A percentile compares a stretch with the other conserved stretches of the same genome.
These are phyloP conservation scores for Vitis labrusca DNA, from an alignment of 164 flowering plant species.

Conservation along the genomic window DNA sequence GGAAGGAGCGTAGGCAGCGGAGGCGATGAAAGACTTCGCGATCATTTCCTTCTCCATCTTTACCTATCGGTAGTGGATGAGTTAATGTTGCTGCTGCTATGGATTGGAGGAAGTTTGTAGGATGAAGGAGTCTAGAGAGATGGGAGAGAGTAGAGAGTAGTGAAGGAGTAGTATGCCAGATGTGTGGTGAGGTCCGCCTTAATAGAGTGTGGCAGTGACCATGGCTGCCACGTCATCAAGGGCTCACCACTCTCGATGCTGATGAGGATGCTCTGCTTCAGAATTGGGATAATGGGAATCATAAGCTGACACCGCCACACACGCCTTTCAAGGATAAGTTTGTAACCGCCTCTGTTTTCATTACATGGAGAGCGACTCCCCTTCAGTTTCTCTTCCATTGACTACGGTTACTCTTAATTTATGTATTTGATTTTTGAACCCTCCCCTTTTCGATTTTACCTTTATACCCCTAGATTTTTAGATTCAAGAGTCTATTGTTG, in stretches of 20 bases:
- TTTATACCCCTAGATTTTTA: too few relatives aligned
- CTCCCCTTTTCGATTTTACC: too few relatives aligned
- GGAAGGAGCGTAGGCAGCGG: neutral
- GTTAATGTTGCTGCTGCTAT: neutral
- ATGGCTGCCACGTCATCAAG: constrained; percentile 13
- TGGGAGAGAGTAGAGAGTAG: neutral
- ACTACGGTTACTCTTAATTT: too few relatives aligned
- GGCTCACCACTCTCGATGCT: neutral
- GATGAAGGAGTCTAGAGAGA: neutral
- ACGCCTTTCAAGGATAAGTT: too few relatives aligned
- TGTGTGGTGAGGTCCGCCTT: neutral
- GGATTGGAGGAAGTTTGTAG: neutral
- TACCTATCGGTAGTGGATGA: neutral
- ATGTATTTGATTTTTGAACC: too few relatives aligned
- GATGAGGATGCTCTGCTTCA: neutral
- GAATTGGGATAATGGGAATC: too few relatives aligned
- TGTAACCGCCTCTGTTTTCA: too few relatives aligned
- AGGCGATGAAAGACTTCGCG: constrained; percentile 8
- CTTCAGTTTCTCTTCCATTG: too few relatives aligned
- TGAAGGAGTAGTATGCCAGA: neutral
- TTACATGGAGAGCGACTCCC: too few relatives aligned
- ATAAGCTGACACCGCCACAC: too few relatives aligned
- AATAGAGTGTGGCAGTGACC: neutral
- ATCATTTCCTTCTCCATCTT: constrained; percentile 7
- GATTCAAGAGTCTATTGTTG: too few relatives aligned